These are phyloP conservation scores for Fusarium nygamai DNA, from an alignment of 2,329 filamentous ascomycete species.

Conservation along the genomic window DNA sequence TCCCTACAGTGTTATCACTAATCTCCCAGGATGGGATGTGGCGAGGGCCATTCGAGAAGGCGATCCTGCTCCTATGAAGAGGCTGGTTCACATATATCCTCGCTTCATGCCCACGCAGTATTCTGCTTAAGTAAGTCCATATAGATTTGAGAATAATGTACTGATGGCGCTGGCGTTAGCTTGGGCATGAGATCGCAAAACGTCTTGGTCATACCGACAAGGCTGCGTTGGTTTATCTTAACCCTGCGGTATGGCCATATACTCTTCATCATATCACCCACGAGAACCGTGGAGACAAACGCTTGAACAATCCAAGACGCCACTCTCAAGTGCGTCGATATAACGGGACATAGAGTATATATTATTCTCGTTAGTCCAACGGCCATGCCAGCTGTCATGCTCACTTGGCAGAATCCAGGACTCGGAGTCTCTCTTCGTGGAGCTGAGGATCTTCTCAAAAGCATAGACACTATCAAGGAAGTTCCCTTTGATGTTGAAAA, in stretches of 20 bases:
- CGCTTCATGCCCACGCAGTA: constrained; percentile 56
- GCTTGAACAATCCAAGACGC: constrained; percentile 50
- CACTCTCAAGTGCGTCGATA: constrained; percentile 53
- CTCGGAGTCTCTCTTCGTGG: constrained; percentile 58
- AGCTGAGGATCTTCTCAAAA: constrained; percentile 54
- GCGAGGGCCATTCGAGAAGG: constrained; percentile 54
- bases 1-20: constrained; percentile 58
- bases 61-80: constrained; percentile 48
- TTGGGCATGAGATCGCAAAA: constrained; percentile 50
- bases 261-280: constrained; percentile 48
- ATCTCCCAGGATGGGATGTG: constrained; percentile 56
- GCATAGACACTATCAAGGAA: constrained; percentile 49
- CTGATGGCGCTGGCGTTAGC: constrained; percentile 40
- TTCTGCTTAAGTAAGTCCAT: constrained; percentile 45
- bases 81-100: constrained; percentile 57
- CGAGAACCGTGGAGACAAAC: constrained; percentile 48
- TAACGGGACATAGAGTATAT: constrained; percentile 55
- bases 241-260: constrained; percentile 46
- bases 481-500: constrained; percentile 42
- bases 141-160: background rate
- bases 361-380: constrained; percentile 53
- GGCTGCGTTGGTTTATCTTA: constrained; percentile 45
- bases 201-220: constrained; percentile 43
- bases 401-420: constrained; percentile 59
- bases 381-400: constrained; percentile 50